Evolutionary conservation across 1,284 basidiomycete genomes (phyloP).

Genomic region (Leccinum fallax): DNA sequence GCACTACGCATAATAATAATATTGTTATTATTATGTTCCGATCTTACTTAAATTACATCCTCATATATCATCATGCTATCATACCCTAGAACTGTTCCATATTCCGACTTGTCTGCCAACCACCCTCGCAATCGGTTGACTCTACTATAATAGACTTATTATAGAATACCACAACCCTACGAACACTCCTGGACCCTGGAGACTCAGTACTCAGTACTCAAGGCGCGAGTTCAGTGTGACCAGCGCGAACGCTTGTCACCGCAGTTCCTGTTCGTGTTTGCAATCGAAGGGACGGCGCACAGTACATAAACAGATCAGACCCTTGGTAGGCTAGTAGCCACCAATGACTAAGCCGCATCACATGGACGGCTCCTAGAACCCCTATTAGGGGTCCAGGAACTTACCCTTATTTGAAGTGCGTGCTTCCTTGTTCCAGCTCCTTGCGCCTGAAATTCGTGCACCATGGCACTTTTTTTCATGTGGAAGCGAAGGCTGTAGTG

Average conservation of each 20-base stretch:
- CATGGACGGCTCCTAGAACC: no score
- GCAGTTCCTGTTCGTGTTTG: no score
- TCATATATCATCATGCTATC: background rate
- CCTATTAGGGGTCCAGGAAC: no score
- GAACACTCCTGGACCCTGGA: no score
- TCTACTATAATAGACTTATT: background rate
- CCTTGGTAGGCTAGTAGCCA: no score
- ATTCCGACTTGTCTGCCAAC: background rate
- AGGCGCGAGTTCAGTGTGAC: no score
- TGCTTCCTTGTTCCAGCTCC: background rate
- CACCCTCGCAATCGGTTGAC: background rate
- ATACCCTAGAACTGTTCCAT: background rate
- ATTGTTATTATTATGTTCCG: background rate
- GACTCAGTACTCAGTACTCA: no score
- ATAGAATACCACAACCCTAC: background rate
- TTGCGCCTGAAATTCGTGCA: background rate
- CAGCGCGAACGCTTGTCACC: no score
- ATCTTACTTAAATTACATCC: background rate
- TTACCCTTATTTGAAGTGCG: background rate
- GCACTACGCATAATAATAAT: background rate
- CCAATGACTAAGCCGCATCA: no score
- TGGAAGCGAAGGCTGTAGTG: no score
- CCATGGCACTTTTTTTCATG: background rate
- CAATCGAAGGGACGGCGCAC: no score
- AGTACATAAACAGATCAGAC: no score